These are phyloP conservation scores for Azolla pinnata DNA, from an alignment of 75 land plant genomes.

Conservation along the genomic window DNA sequence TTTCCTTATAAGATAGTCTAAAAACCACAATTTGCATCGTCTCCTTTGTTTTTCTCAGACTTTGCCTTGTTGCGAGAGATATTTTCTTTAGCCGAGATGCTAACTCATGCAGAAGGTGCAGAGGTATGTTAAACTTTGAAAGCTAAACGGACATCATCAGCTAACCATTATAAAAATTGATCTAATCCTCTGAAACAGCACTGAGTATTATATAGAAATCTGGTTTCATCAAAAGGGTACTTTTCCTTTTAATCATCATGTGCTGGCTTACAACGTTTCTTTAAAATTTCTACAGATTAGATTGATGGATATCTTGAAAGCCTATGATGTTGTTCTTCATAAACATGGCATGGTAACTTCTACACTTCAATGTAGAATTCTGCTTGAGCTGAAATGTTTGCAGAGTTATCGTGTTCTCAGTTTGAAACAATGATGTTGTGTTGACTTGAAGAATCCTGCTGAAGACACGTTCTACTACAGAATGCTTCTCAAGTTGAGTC, in stretches of 20 bases:
- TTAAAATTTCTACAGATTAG: constrained; percentile 9
- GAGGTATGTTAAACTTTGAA: constrained; percentile 5
- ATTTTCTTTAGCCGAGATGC: constrained; percentile 2
- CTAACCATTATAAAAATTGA: neutral
- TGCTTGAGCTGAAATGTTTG: no score
- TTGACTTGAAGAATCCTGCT: constrained; percentile 14
- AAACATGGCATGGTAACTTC: constrained; percentile 11
- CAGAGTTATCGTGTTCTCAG: no score
- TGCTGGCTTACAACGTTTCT: no score
- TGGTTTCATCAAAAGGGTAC: no score
- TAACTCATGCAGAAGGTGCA: constrained; percentile 5
- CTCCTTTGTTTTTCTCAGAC: no score
- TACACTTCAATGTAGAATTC: no score
- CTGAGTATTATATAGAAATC: no score
- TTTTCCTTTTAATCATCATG: no score
- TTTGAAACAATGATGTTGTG: no score
- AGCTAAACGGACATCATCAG: neutral
- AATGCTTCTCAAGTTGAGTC: constrained; percentile 14
- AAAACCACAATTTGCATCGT: no score
- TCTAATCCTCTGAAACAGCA: no score
- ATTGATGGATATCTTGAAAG: constrained; percentile 6
- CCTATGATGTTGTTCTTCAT: constrained; percentile 13
- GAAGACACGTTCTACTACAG: constrained; percentile 17
- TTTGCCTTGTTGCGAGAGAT: constrained; percentile 10
- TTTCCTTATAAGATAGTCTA: no score